Evolutionary conservation across 495 filamentous ascomycete genomes (phyloP).

Genomic region (Acidomyces sp.): DNA sequence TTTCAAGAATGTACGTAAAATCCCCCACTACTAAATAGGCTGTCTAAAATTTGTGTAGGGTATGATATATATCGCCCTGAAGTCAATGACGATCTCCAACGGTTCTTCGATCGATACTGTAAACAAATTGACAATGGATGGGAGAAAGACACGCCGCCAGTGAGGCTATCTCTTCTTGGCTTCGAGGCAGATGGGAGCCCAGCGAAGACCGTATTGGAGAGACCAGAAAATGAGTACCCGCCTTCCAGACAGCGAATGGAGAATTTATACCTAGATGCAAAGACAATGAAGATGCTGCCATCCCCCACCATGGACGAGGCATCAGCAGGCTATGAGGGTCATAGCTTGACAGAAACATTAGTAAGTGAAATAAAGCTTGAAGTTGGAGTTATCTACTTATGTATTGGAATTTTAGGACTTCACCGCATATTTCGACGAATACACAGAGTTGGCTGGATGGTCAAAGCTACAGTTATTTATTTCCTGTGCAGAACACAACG

Average conservation of each 20-base stretch:
- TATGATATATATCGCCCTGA: slow-evolving; percentile 28
- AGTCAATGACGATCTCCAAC: slow-evolving; percentile 21
- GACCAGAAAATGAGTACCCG: not conserved
- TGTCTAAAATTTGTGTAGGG: slow-evolving; percentile 14
- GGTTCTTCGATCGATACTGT: slow-evolving; percentile 33
- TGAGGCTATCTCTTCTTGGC: slow-evolving; percentile 14
- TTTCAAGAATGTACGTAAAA: slow-evolving; percentile 26
- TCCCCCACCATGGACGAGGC: slow-evolving; percentile 25
- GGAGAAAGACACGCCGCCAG: slow-evolving; percentile 22
- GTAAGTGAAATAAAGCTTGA: too few relatives aligned
- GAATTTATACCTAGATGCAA: slow-evolving; percentile 10
- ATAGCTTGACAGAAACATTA: too few relatives aligned
- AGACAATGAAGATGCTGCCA: not conserved
- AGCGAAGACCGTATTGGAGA: not conserved
- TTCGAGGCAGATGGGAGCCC: slow-evolving; percentile 1
- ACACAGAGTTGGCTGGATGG: slow-evolving; percentile 25
- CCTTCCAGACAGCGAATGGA: too few relatives aligned
- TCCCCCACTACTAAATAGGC: not conserved
- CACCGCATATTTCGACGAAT: slow-evolving; percentile 26
- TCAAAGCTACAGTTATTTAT: slow-evolving; percentile 32
- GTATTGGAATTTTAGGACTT: too few relatives aligned
- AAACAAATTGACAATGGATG: slow-evolving; percentile 19
- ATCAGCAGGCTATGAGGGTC: slow-evolving; percentile 16
- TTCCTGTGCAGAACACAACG: slow-evolving; percentile 30
- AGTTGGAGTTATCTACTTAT: too few relatives aligned